phyloP scores from a whole-genome alignment of 2,329 filamentous ascomycete species.

The Phoma herbarum region DNA sequence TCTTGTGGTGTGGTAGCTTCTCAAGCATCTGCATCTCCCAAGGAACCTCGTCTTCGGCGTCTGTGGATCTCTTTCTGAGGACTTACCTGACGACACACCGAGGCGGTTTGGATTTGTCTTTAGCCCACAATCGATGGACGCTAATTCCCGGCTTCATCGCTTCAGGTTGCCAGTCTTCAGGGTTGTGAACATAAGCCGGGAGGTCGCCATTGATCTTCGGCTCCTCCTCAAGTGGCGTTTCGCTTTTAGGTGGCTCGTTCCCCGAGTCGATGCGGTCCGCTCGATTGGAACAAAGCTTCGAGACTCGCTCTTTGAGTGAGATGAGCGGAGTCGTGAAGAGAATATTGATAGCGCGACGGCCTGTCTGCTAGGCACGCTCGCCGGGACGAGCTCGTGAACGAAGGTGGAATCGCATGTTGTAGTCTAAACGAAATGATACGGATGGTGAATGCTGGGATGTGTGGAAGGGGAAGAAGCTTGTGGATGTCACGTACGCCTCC shows the following conservation, averaged over 20 bases:
- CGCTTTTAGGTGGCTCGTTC: not conserved
- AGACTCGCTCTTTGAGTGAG: not conserved
- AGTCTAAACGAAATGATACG: not conserved
- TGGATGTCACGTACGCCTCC: not conserved
- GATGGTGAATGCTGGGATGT: not conserved
- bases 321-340: not conserved
- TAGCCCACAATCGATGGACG: not conserved
- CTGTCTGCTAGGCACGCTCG: not conserved
- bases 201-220: too few relatives aligned
- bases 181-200: slow-evolving; percentile 3
- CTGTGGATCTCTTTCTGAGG: slow-evolving; percentile 10
- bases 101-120: not conserved
- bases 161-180: slow-evolving; percentile 1
- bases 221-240: not conserved
- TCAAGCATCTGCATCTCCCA: slow-evolving; percentile 25
- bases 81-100: slow-evolving; percentile 34
- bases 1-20: slow-evolving; percentile 30
- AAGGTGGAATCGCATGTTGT: not conserved
- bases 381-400: not conserved
- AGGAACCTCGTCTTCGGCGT: slow-evolving; percentile 14
- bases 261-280: not conserved
- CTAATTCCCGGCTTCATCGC: too few relatives aligned
- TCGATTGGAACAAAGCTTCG: too few relatives aligned
- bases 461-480: not conserved
- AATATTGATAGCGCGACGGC: not conserved